phyloP scores from a whole-genome alignment of 2,329 filamentous ascomycete species.

The Thielaviopsis punctulata region DNA sequence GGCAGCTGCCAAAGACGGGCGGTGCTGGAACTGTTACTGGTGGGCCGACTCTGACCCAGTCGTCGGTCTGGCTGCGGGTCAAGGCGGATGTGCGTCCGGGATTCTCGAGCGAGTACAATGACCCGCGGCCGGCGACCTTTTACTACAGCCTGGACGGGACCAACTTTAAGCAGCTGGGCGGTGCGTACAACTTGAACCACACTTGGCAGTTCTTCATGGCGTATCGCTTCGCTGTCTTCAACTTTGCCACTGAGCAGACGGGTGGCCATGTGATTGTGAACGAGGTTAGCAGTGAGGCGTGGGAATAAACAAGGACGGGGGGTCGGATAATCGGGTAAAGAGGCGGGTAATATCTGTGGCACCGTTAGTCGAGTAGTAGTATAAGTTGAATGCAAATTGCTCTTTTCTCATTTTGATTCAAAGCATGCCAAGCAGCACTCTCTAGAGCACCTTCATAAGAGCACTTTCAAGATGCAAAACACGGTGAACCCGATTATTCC shows the following conservation, averaged over 20 bases:
- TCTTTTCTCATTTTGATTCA: no score
- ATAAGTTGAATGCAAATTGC: no score
- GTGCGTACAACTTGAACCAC: conserved; percentile 20
- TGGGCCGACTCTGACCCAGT: background rate
- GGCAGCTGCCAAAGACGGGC: conserved; percentile 13
- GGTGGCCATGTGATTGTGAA: conserved; percentile 14
- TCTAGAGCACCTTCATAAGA: background rate
- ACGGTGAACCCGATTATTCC: conserved; percentile 18
- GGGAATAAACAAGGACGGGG: background rate
- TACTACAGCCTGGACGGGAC: conserved; percentile 28
- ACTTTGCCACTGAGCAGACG: conserved; percentile 25
- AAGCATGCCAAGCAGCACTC: no score
- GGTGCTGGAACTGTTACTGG: conserved; percentile 18
- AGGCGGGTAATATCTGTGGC: no score
- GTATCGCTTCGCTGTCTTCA: conserved; percentile 32
- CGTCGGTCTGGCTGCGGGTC: conserved; percentile 14
- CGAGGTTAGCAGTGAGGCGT: conserved; percentile 6
- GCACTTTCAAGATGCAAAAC: background rate
- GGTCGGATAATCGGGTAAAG: no score
- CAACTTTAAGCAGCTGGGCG: conserved; percentile 22
- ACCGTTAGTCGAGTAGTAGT: no score
- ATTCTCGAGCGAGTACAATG: conserved; percentile 1
- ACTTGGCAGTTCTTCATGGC: conserved; percentile 30
- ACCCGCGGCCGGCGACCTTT: conserved; percentile 11
- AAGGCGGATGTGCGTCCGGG: conserved; percentile 15